Evolutionary conservation across 148 eudicot genomes (phyloP).

Genomic region (Camellia sinensis): DNA sequence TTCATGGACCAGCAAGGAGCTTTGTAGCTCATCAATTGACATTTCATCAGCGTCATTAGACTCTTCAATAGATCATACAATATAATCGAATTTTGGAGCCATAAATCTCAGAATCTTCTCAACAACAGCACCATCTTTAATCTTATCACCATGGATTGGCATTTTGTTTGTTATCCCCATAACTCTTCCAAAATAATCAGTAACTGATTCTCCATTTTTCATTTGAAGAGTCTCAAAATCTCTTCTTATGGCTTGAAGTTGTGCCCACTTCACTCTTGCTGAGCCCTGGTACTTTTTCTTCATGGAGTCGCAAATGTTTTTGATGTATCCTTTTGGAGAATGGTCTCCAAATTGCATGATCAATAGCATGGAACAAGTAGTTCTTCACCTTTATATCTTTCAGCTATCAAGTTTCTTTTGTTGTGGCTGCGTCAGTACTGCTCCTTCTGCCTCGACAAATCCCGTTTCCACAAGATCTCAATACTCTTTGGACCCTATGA

Average conservation of each 20-base stretch:
- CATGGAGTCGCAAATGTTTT: constrained; percentile 12
- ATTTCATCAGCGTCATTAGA: not conserved
- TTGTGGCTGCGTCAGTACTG: too few species aligned
- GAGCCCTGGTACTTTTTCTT: constrained; percentile 11
- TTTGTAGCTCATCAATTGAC: constrained; percentile 1
- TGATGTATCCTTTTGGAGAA: constrained; percentile 11
- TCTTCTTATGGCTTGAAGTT: constrained; percentile 7
- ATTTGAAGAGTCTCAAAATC: not conserved
- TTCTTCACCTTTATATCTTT: too few species aligned
- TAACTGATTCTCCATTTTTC: not conserved
- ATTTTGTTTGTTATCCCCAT: not conserved
- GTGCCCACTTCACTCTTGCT: constrained; percentile 19
- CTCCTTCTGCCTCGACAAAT: too few species aligned
- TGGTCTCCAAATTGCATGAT: constrained; percentile 7
- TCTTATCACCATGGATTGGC: not conserved
- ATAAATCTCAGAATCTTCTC: not conserved
- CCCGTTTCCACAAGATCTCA: too few species aligned
- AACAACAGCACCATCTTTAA: not conserved
- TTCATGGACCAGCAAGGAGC: constrained; percentile 5
- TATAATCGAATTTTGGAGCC: not conserved
- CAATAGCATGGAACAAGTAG: too few species aligned
- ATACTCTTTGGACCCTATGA: too few species aligned
- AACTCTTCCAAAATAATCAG: not conserved
- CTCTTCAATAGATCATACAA: not conserved
- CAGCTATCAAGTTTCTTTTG: too few species aligned